Evolutionary conservation across 208 protist genomes (phyloP).

Genomic region (Novymonas esmeraldas): DNA sequence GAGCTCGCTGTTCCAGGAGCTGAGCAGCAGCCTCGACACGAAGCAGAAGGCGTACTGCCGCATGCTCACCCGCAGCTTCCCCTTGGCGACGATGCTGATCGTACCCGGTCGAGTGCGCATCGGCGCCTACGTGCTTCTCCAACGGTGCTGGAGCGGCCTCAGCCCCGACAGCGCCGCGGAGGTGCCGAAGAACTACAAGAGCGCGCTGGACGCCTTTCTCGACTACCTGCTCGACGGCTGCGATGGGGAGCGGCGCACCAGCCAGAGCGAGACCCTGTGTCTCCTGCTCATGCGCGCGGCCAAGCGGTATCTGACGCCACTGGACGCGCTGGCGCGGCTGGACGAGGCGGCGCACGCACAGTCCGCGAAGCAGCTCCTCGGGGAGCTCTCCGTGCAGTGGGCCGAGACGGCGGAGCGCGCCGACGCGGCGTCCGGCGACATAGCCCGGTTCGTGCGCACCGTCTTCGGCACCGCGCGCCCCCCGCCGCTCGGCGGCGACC

Average conservation of each 20-base stretch:
- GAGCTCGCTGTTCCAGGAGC: conserved; percentile 20
- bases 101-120: conserved; percentile 48
- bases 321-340: conserved; percentile 18
- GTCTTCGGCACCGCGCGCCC: conserved; percentile 20
- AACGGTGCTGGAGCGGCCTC: conserved; percentile 30
- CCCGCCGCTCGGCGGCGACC: conserved; percentile 34
- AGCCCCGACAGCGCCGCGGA: conserved; percentile 6
- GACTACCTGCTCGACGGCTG: conserved; percentile 29
- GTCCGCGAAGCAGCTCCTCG: conserved; percentile 17
- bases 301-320: conserved; percentile 17
- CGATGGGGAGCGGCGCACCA: conserved; percentile 5
- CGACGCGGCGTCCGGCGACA: conserved; percentile 4
- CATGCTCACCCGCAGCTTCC: conserved; percentile 53
- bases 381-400: conserved; percentile 22
- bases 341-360: conserved; percentile 21
- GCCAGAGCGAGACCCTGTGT: conserved; percentile 8
- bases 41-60: conserved; percentile 39
- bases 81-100: conserved; percentile 37
- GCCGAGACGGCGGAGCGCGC: conserved; percentile 15
- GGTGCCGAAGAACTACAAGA: conserved; percentile 24
- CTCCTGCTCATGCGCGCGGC: conserved; percentile 15
- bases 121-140: conserved; percentile 34
- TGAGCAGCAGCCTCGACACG: conserved; percentile 26
- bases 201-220: conserved; percentile 22
- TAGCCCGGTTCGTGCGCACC: conserved; percentile 12